Evolutionary conservation across 1,284 basidiomycete genomes (phyloP).

Genomic region (Cryptococcus sp.): DNA sequence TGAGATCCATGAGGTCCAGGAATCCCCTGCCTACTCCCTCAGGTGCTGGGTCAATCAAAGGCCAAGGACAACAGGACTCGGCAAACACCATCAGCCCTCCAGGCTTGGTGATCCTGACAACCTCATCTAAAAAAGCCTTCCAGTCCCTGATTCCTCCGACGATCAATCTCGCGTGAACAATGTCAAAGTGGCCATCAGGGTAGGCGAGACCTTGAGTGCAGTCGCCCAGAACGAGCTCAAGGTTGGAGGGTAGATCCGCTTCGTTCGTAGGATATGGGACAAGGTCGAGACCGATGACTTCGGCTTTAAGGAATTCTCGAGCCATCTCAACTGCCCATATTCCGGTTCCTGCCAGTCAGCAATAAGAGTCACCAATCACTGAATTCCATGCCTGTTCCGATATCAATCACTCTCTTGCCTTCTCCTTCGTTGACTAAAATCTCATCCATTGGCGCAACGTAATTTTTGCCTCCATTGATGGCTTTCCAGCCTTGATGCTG

Average conservation of each 20-base stretch:
- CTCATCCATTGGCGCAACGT: constrained; percentile 6
- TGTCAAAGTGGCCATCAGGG: constrained; percentile 11
- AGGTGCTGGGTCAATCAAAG: background rate
- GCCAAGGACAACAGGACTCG: constrained; percentile 2
- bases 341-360: constrained; percentile 2
- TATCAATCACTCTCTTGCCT: constrained; percentile 7
- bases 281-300: constrained; percentile 2
- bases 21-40: background rate
- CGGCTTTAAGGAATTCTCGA: constrained; percentile 9
- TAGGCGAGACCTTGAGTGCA: constrained; percentile 6
- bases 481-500: constrained; percentile 13
- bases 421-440: background rate
- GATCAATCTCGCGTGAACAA: constrained; percentile 8
- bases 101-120: constrained; percentile 1
- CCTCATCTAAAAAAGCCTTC: constrained; percentile 2
- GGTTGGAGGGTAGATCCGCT: constrained; percentile 6
- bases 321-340: constrained; percentile 11
- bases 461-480: constrained; percentile 9
- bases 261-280: background rate
- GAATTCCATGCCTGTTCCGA: constrained; percentile 8
- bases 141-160: constrained; percentile 3
- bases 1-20: background rate
- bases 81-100: constrained; percentile 6
- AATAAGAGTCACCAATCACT: too few relatives aligned
- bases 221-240: constrained; percentile 7